Base-by-base conservation (phyloP, 202 grass and related monocot genomes). In the Zizania palustris region DNA sequence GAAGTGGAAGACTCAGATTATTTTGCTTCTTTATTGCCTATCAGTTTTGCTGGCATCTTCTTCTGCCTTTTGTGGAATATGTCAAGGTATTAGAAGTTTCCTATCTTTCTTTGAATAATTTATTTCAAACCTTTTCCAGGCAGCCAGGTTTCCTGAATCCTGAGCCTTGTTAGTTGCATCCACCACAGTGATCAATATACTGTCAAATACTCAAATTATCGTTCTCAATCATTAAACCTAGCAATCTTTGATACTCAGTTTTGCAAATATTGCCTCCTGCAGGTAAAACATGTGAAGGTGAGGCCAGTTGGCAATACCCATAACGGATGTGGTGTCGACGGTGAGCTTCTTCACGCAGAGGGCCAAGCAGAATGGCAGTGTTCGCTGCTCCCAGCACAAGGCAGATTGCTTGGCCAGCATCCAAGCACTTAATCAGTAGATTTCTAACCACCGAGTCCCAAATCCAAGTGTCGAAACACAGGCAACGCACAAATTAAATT, bases 11-110 rank as follows among this genome's bases (percentile, higher is more conserved):
- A 60, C 67, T 91, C 43, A 90, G 72, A 88, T 78, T 98, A n/a
- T 82, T 98, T 72, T 86, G 85, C 77, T 98, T 98, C 74, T 92
- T 92, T 62, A 9, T 94, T 14, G 84, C 82, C 53, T 92, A 94
- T 83, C 89, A 86, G 78, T 80, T 98, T 73, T 84, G 91, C 33
- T 84, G 79, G 87, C 91, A 98, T 92, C 77, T 94, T 67, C 67
- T 82, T 65, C 83, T 98, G 33, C 89, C 95, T 51, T 90, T 82
- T 83, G 91, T 98, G 46, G 95, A 98, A 75, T 98, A 98, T 85
- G 69, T 98, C 20, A 94, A 98, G 95, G 91, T 98, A 90, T 50
- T 65, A 3, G 20, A 38, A 44, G 28, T 33, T 38, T 5, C 48
- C 42, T 1, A 42, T 74, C 44, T 81, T 70, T 77, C 16, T 77